Conservation (phyloP, 768 basidiomycete species). For the Pisolithus orientalis region DNA sequence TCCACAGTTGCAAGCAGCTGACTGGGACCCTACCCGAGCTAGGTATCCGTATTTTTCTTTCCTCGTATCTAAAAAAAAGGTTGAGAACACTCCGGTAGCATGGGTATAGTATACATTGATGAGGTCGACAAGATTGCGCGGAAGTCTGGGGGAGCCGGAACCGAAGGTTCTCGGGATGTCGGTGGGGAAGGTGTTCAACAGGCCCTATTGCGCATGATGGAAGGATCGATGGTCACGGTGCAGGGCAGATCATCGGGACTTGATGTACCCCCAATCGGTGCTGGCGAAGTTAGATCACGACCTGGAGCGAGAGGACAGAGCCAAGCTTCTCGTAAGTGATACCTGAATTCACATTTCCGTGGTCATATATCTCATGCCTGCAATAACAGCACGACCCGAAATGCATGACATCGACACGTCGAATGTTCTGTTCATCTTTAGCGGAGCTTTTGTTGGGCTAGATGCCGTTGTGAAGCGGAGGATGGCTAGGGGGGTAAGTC, state of each 20-base stretch:
- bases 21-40: constrained; percentile 82
- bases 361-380: constrained; percentile 23
- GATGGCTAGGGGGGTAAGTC: constrained; percentile 76
- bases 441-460: constrained; percentile 92
- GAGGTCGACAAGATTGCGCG: constrained; percentile 92
- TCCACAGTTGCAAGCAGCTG: constrained; percentile 75
- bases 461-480: constrained; percentile 76
- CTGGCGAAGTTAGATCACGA: constrained; percentile 42
- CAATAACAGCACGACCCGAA: constrained; percentile 50
- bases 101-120: constrained; percentile 94
- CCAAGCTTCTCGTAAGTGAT: constrained; percentile 18
- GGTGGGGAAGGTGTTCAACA: constrained; percentile 97
- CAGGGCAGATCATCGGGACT: constrained; percentile 58
- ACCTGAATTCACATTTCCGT: constrained; percentile 3
- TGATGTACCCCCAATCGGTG: constrained; percentile 39
- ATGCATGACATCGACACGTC: constrained; percentile 77
- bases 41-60: constrained; percentile 44
- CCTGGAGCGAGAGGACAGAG: constrained; percentile 45
- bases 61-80: constrained; percentile 1
- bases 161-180: constrained; percentile 78
- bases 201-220: constrained; percentile 87
- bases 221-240: constrained; percentile 81
- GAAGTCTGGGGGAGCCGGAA: constrained; percentile 44
- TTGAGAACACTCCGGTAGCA: constrained; percentile 36
- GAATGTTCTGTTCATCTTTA: constrained; percentile 91